Evolutionary conservation across 768 basidiomycete genomes (phyloP), one percentile per base, ranked within the genome.

Genomic region (Xerocomellus chrysenteron): DNA sequence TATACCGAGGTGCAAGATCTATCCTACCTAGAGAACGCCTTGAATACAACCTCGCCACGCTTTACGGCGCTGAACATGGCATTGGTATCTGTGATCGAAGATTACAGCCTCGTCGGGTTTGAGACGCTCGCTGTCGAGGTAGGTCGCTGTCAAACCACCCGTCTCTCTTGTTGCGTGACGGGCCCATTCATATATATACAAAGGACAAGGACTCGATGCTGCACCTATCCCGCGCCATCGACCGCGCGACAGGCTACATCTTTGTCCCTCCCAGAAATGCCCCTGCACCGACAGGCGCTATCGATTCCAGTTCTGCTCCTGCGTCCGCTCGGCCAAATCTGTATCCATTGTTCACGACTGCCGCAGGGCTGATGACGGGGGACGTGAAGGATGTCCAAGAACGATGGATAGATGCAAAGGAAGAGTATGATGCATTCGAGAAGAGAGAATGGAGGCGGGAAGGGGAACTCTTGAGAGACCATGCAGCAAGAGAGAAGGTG

Each of bases 1-100:
- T 98, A 98, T 72, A 98, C 97, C 41, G 94, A 99, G 73, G 97
- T 97, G 0, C 94, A 97, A 72, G 96, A 99, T 68, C 79, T 99
- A 0, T 87, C 88, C 1, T 88, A 98, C 70, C 83, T 99, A 21
- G 84, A 92, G 61, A 87, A 87, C 59, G 75, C 84, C 0, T 82
- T 98, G 16, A 78, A 81, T 17, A 78, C 84, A 0, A 68, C 83
- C 1, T 81, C 88, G 0, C 84, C 87, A 2, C 85, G 86, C 39
- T 97, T 85, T 64, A 75, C 81, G 0, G 85, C 86, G 9, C 74
- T 99, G 44, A 98, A 98, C 69, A 85, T 89, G 80, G 88, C 90
- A 0, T 86, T 98, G 68, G 89, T 92, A 56, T 94, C 90, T 14
- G 71, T 98, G n/a, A 84, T 98, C 40, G 94, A 98, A 68, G 96